Conservation (phyloP, 176 grass and related monocot genomes). For the Eleusine indica region DNA sequence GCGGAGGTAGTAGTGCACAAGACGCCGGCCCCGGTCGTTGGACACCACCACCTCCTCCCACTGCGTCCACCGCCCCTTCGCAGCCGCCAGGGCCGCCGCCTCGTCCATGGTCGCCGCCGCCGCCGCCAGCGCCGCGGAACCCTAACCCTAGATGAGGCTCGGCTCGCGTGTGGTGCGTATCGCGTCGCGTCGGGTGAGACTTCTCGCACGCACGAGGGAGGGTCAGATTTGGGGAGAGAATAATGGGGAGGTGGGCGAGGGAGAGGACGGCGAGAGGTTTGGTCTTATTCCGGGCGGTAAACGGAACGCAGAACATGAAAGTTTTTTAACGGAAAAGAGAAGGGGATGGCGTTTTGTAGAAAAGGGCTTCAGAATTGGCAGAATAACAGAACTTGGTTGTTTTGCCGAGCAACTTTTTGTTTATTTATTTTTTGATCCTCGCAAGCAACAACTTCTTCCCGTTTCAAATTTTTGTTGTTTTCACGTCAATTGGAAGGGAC, state of each 20-base stretch:
- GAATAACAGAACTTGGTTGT: background rate
- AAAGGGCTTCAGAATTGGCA: background rate
- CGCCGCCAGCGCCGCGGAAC: conserved; percentile 38
- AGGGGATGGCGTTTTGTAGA: background rate
- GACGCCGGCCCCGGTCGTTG: conserved; percentile 78
- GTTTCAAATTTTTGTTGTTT: no score
- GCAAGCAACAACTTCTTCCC: no score
- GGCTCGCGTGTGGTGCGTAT: conserved; percentile 35
- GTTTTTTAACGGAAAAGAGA: background rate
- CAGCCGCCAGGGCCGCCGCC: conserved; percentile 28
- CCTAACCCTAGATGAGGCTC: conserved; percentile 56
- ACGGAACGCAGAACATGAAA: background rate
- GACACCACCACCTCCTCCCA: conserved; percentile 97
- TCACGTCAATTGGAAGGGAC: no score
- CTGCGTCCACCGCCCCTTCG: conserved; percentile 56
- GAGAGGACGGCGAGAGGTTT: background rate
- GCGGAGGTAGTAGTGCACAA: conserved; percentile 93
- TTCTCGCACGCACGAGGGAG: conserved; percentile 21
- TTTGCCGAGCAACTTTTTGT: background rate
- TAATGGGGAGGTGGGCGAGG: conserved; percentile 13
- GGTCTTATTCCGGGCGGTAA: conserved; percentile 4
- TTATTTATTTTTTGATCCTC: no score
- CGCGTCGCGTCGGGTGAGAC: conserved; percentile 10
- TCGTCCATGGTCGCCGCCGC: conserved; percentile 51
- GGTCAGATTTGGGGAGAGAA: conserved; percentile 41